Evolutionary conservation across 345 rosid genomes (phyloP), one percentile per base, ranked within the genome.

Genomic region (Gossypium thurberi): DNA sequence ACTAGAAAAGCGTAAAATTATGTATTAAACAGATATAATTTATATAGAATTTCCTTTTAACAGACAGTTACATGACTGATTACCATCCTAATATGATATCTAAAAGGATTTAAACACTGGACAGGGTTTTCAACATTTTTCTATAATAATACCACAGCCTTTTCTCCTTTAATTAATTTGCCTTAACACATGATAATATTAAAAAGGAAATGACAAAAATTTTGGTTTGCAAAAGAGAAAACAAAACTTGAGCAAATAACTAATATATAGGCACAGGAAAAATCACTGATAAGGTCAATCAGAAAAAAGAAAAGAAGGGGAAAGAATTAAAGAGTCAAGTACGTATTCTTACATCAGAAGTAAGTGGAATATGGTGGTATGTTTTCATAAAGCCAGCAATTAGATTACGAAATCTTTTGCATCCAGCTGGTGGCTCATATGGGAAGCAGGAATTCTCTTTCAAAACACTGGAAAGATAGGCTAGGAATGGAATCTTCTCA

Each of bases 401-500:
- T 15, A 94, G 94, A 84, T 85, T 84, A 61, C 97, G 83, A 37
- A 94, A 94, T 76, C 85, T 83, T 78, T 79, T 84, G 87, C 90
- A 89, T 77, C 98, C 98, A 75, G 97, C 88, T 74, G 98, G 96
- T 72, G 97, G 92, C 81, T 94, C 98, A 76, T 87, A 92, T 7
- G 92, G 94, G 78, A 92, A 90, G 82, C 77, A 85, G 53, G 97
- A 86, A 65, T 64, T 80, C 74, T 76, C 86, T 81, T 88, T 92
- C 82, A 92, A 74, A 74, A 84, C 83, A 69, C 82, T 81, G 69
- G 98, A 92, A 79, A 94, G 96, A 88, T 89, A 90, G 77, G 95
- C 92, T 62, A 90, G 91, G 86, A 92, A 94, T 8, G 98, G 97
- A 68, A 94, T 89, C 84, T 90, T 94, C 91, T 94, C 98, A 82